phyloP scores from a whole-genome alignment of 345 rosid genomes.

The Citrus medica region DNA sequence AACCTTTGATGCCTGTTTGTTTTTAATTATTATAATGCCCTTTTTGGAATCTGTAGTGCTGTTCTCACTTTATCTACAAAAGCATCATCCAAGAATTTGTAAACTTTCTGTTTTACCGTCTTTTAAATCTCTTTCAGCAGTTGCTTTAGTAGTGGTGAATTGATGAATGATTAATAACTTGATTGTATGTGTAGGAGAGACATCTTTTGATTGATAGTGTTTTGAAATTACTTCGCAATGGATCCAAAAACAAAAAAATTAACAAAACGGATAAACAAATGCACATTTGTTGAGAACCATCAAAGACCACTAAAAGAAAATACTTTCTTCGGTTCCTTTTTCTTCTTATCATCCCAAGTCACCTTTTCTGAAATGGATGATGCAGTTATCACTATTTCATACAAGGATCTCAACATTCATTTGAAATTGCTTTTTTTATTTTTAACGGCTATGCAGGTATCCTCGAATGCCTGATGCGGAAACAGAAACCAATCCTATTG shows the following conservation, averaged over 20 bases:
- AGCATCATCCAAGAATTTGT: not conserved
- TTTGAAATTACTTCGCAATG: not conserved
- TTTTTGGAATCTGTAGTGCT: too few species aligned
- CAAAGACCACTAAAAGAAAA: not conserved
- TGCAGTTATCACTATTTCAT: not conserved
- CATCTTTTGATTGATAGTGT: not conserved
- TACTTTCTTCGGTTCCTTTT: not conserved
- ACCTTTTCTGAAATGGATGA: not conserved
- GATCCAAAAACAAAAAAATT: not conserved
- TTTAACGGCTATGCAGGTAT: constrained; percentile 35
- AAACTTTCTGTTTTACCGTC: not conserved
- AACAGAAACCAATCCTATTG: constrained; percentile 86
- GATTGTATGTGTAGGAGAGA: not conserved
- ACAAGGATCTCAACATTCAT: not conserved
- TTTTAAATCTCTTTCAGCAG: not conserved
- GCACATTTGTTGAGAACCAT: not conserved
- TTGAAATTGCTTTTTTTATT: not conserved
- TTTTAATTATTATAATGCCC: too few species aligned
- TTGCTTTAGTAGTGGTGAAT: not conserved
- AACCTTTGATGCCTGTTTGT: too few species aligned
- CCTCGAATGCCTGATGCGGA: constrained; percentile 53
- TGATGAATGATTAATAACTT: not conserved
- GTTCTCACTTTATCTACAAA: not conserved
- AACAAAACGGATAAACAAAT: too few species aligned
- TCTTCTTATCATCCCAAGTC: not conserved